Evolutionary conservation across 345 rosid species (phyloP).

Genomic region (Aquilaria malaccensis): DNA sequence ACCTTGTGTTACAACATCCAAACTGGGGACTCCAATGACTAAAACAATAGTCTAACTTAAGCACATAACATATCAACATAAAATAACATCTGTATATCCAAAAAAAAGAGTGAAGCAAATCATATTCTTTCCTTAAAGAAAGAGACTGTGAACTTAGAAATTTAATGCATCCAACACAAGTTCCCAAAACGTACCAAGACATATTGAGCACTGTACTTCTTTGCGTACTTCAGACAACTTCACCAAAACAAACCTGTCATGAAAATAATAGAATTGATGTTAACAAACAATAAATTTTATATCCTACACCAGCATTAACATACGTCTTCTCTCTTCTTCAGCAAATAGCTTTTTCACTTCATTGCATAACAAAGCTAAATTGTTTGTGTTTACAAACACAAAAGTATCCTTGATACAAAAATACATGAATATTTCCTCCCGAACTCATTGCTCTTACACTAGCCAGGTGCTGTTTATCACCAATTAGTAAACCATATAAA

Average conservation of each 20-base stretch:
- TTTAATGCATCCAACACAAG: neutral
- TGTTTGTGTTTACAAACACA: neutral
- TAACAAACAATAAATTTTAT: constrained; percentile 6
- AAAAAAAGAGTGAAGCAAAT: neutral
- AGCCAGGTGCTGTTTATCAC: no score
- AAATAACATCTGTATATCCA: neutral
- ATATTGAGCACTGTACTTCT: constrained; percentile 78
- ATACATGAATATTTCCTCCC: neutral
- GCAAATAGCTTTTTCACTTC: neutral
- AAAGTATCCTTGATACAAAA: constrained; percentile 2
- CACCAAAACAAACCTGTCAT: constrained; percentile 39
- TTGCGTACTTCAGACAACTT: constrained; percentile 55
- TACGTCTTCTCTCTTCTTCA: constrained; percentile 6
- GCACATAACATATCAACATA: neutral
- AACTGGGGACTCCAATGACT: no score
- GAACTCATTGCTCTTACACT: neutral
- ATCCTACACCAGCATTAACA: neutral
- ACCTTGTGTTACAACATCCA: no score
- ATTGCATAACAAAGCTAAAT: no score
- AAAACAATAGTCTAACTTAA: neutral
- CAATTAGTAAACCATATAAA: no score
- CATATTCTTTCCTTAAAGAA: neutral
- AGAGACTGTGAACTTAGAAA: neutral
- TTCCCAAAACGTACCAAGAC: constrained; percentile 42
- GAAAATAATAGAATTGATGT: constrained; percentile 10